Conservation (phyloP, 306 rosid species). For the Alnus glutinosa region DNA sequence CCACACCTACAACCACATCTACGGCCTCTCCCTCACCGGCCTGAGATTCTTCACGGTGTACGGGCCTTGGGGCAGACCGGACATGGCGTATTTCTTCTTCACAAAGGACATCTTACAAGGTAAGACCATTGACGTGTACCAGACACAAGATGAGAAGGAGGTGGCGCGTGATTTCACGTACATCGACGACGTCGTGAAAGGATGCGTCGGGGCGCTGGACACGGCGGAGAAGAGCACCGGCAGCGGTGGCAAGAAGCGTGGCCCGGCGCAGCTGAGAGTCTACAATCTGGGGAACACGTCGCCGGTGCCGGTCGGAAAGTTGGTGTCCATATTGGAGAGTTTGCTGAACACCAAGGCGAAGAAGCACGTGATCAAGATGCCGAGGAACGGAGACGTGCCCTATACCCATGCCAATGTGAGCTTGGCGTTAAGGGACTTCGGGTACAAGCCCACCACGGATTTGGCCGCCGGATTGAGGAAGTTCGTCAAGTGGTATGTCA, state of each 20-base stretch:
- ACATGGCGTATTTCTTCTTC: constrained; percentile 68
- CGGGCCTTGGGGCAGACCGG: constrained; percentile 62
- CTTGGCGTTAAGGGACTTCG: constrained; percentile 45
- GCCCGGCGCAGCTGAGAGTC: constrained; percentile 47
- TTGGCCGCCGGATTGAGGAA: constrained; percentile 51
- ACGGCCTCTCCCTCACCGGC: constrained; percentile 54
- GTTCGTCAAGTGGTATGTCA: constrained; percentile 59
- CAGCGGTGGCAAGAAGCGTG: constrained; percentile 49
- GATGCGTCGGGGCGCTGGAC: constrained; percentile 48
- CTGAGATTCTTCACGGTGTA: constrained; percentile 60
- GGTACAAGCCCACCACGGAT: constrained; percentile 55
- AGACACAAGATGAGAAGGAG: constrained; percentile 48
- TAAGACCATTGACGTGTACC: constrained; percentile 43
- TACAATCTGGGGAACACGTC: constrained; percentile 59
- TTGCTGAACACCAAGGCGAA: constrained; percentile 41
- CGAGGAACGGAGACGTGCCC: constrained; percentile 61
- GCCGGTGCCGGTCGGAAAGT: constrained; percentile 53
- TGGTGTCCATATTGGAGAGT: constrained; percentile 44
- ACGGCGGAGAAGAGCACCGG: constrained; percentile 53
- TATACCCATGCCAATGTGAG: constrained; percentile 61
- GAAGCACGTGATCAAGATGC: constrained; percentile 54
- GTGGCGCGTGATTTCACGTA: constrained; percentile 72
- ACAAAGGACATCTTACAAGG: constrained; percentile 55
- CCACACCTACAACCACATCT: constrained; percentile 57
- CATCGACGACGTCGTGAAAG: constrained; percentile 57